A percentile compares a stretch with the other conserved stretches of the same genome.
These are phyloP conservation scores for Pichia insulana DNA, from an alignment of 805 yeast species.

Conservation along the genomic window DNA sequence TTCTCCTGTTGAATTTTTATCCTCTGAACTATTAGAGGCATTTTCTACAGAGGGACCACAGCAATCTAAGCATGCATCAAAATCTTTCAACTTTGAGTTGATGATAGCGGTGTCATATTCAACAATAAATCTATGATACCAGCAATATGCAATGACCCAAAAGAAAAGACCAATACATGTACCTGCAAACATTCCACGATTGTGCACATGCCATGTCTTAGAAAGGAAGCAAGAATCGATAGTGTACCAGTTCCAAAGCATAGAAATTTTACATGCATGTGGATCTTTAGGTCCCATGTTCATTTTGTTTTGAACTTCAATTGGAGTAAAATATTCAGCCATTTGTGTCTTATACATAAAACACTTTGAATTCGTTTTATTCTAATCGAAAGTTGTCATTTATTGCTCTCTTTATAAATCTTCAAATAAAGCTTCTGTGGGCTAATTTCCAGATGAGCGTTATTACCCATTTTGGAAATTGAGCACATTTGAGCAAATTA, in stretches of 20 bases:
- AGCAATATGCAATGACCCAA: conserved; percentile 47
- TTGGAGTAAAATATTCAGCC: conserved; percentile 6
- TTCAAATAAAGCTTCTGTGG: no score
- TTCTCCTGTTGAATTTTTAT: conserved; percentile 1
- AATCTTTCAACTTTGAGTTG: conserved; percentile 9
- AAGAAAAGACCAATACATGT: conserved; percentile 62
- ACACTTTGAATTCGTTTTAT: no score
- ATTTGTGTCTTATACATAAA: no score
- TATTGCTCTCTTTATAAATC: no score
- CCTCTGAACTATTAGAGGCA: background rate
- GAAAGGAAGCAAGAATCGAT: conserved; percentile 59
- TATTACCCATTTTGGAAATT: no score
- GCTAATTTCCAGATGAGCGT: no score
- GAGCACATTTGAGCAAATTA: no score
- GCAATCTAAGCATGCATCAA: background rate
- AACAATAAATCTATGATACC: conserved; percentile 46
- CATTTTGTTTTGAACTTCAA: conserved; percentile 14
- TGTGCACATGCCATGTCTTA: conserved; percentile 50
- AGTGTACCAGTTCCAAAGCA: conserved; percentile 73
- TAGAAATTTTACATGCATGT: conserved; percentile 25
- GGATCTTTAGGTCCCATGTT: conserved; percentile 10
- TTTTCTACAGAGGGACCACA: conserved; percentile 4
- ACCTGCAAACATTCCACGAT: conserved; percentile 61
- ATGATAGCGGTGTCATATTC: conserved; percentile 41
- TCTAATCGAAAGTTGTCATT: no score